Evolutionary conservation across 345 rosid genomes (phyloP).

Genomic region (Isatis tinctoria): DNA sequence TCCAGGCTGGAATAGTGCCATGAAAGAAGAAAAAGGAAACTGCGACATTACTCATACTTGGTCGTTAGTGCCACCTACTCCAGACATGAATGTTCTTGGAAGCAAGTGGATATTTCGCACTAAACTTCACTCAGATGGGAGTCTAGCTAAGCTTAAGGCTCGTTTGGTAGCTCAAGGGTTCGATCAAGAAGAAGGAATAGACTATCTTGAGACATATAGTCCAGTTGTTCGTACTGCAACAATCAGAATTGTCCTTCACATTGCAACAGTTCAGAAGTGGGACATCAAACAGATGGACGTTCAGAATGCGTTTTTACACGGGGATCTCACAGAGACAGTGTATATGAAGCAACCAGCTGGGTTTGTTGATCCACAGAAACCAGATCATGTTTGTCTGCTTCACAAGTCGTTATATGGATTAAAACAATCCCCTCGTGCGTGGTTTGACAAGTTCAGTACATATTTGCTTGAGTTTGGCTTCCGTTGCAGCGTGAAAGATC

Average conservation of each 20-base stretch:
- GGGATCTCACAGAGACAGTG: neutral
- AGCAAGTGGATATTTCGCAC: neutral
- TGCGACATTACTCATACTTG: neutral
- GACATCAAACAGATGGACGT: neutral
- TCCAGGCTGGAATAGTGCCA: neutral
- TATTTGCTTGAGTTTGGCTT: too few species aligned
- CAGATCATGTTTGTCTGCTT: neutral
- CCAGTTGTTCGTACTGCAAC: neutral
- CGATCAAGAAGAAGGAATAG: neutral
- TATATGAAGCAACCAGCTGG: neutral
- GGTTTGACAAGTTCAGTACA: neutral
- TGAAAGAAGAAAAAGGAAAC: neutral
- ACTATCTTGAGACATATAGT: neutral
- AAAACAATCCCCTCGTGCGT: neutral
- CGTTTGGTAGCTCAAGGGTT: neutral
- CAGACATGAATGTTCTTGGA: neutral
- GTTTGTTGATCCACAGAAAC: neutral
- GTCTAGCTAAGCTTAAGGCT: rapidly evolving
- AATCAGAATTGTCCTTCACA: neutral
- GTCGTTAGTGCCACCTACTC: neutral
- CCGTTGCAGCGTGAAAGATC: too few species aligned
- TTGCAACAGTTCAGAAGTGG: neutral
- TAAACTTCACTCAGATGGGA: neutral
- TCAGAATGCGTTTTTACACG: neutral
- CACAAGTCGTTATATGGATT: neutral